Conservation (phyloP, 1,284 basidiomycete genomes). For the Pseudozyma pruni region DNA sequence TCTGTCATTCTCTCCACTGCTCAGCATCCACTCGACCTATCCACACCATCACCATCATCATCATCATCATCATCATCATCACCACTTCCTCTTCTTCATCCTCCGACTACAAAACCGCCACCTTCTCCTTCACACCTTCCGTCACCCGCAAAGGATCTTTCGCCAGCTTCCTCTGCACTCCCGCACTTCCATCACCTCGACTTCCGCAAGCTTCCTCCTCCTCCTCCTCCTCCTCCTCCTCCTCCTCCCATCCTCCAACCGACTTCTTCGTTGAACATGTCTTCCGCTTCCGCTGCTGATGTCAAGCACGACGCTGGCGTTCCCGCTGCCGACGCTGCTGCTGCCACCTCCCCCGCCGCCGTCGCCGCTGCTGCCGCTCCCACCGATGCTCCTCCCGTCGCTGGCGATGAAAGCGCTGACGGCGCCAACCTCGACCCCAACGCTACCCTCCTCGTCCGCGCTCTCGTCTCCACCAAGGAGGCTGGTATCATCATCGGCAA, state of each 20-base stretch:
- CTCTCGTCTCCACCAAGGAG: constrained; percentile 65
- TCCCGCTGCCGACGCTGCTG: constrained; percentile 12
- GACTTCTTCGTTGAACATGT: constrained; percentile 13
- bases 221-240: constrained; percentile 6
- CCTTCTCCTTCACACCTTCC: background rate
- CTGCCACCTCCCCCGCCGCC: constrained; percentile 12
- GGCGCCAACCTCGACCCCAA: constrained; percentile 46
- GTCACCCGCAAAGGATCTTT: constrained; percentile 3
- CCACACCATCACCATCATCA: background rate
- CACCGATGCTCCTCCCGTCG: constrained; percentile 19
- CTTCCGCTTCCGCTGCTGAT: constrained; percentile 29
- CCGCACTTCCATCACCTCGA: constrained; percentile 8
- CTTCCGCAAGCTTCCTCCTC: background rate
- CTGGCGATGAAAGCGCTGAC: constrained; percentile 30
- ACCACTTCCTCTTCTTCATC: constrained; percentile 16
- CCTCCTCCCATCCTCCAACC: constrained; percentile 4
- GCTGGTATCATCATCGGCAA: constrained; percentile 74
- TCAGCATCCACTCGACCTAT: constrained; percentile 7
- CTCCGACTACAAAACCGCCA: constrained; percentile 4
- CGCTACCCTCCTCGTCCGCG: constrained; percentile 55
- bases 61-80: constrained; percentile 2
- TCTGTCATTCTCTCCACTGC: constrained; percentile 4
- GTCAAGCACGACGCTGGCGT: constrained; percentile 36
- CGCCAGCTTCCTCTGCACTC: constrained; percentile 13
- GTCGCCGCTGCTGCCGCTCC: constrained; percentile 11